Evolutionary conservation across 2,329 filamentous ascomycete genomes (phyloP).

Genomic region (Aspergillus aculeatus): DNA sequence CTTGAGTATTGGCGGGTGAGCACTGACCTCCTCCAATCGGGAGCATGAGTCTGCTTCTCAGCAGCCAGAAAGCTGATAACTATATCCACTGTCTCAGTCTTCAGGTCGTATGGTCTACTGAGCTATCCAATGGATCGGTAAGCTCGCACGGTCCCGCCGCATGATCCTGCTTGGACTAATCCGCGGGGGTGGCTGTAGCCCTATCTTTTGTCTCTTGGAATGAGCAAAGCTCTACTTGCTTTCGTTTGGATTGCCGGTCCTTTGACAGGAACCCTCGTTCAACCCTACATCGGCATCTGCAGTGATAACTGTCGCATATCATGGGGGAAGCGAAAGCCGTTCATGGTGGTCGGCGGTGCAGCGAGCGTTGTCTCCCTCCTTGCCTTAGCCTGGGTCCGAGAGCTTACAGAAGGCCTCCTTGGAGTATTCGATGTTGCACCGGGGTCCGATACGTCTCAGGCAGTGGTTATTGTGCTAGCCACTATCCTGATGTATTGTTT

Average conservation of each 20-base stretch:
- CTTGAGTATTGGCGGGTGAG: slow-evolving; percentile 72
- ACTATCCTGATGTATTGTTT: slow-evolving; percentile 85
- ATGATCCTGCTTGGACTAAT: neutral
- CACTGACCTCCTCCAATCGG: slow-evolving; percentile 5
- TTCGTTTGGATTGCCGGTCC: slow-evolving; percentile 84
- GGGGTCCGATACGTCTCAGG: slow-evolving; percentile 64
- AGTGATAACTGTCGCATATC: slow-evolving; percentile 73
- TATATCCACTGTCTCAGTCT: slow-evolving; percentile 50
- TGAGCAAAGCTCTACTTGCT: slow-evolving; percentile 80
- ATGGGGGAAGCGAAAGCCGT: slow-evolving; percentile 79
- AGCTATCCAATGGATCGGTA: slow-evolving; percentile 85
- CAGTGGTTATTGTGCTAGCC: slow-evolving; percentile 70
- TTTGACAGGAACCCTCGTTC: slow-evolving; percentile 73
- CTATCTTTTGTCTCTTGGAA: slow-evolving; percentile 73
- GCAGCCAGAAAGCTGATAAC: neutral
- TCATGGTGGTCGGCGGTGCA: slow-evolving; percentile 69
- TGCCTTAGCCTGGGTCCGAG: slow-evolving; percentile 70
- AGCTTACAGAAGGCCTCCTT: slow-evolving; percentile 67
- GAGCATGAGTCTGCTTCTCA: neutral
- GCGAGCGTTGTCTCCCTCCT: slow-evolving; percentile 68
- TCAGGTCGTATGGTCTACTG: slow-evolving; percentile 94
- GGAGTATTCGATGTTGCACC: slow-evolving; percentile 68
- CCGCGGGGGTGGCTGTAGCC: slow-evolving; percentile 44
- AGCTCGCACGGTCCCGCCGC: slow-evolving; percentile 24
- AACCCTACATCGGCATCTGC: slow-evolving; percentile 78